These are phyloP conservation scores for Lipomyces yamadae DNA, from an alignment of 805 yeast genomes.

Conservation along the genomic window DNA sequence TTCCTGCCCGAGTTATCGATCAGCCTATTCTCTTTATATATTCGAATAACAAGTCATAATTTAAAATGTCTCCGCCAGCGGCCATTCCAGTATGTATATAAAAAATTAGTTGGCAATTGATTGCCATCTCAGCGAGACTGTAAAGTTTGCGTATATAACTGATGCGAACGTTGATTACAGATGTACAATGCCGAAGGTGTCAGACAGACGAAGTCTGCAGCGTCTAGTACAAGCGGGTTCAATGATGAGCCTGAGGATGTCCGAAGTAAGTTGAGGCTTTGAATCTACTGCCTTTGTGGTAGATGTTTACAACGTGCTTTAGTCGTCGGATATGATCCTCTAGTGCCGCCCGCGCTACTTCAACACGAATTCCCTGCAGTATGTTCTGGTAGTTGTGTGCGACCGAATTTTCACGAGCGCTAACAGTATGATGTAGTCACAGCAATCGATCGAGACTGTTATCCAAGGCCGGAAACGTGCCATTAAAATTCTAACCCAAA, in stretches of 20 bases:
- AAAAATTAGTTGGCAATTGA: background rate
- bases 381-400: constrained; percentile 6
- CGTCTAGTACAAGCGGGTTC: constrained; percentile 28
- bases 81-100: background rate
- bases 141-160: background rate
- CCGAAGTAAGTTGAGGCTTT: constrained; percentile 31
- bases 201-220: constrained; percentile 17
- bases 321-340: constrained; percentile 80
- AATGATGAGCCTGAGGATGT: constrained; percentile 41
- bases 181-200: constrained; percentile 34
- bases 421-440: constrained; percentile 12
- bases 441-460: constrained; percentile 55
- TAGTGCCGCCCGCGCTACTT: constrained; percentile 88
- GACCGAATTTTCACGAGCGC: constrained; percentile 38
- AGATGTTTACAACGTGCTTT: constrained; percentile 2
- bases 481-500: constrained; percentile 69
- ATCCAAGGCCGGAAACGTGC: constrained; percentile 79
- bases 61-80: background rate
- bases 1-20: background rate
- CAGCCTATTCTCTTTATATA: background rate
- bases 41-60: background rate
- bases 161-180: constrained; percentile 8
- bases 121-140: background rate
- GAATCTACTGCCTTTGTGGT: too few relatives aligned
- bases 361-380: constrained; percentile 74